A percentile compares a stretch with the other conserved stretches of the same genome.
phyloP scores from a whole-genome alignment of 495 filamentous ascomycete genomes.

The Penicillium silybi region DNA sequence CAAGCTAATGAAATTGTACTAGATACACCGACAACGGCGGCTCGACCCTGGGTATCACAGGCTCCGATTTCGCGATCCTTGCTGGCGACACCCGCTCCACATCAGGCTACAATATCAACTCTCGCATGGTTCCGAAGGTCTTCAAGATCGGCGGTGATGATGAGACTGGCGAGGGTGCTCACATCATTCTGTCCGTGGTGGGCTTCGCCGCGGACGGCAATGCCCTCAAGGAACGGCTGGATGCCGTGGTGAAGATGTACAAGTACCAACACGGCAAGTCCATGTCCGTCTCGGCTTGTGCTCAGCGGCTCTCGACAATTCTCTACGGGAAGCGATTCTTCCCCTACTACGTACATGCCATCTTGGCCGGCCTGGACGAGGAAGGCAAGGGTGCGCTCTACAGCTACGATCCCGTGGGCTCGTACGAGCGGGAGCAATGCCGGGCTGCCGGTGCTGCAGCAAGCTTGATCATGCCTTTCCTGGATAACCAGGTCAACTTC shows the following conservation, averaged over 20 bases:
- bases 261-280: conserved; percentile 88
- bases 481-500: conserved; percentile 99
- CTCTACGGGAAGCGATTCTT: conserved; percentile 97
- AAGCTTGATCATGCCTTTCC: conserved; percentile 96
- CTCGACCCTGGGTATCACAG: conserved; percentile 91
- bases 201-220: conserved; percentile 93
- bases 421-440: conserved; percentile 94
- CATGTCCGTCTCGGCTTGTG: conserved; percentile 90
- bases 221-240: conserved; percentile 83
- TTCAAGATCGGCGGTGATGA: conserved; percentile 93
- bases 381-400: conserved; percentile 92
- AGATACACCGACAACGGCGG: conserved; percentile 98
- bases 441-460: conserved; percentile 92
- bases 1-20: conserved; percentile 13
- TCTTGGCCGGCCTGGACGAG: conserved; percentile 90
- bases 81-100: conserved; percentile 95
- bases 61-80: conserved; percentile 89
- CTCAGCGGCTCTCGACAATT: conserved; percentile 87
- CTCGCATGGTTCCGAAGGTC: conserved; percentile 87
- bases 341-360: conserved; percentile 93
- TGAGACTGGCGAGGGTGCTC: conserved; percentile 74
- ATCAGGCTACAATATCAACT: conserved; percentile 97
- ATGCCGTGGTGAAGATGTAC: conserved; percentile 95
- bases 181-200: conserved; percentile 86
- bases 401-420: conserved; percentile 95